Percentiles rank a stretch among this genome's conserved stretches.
Conservation (phyloP, 1,284 basidiomycete genomes). For the Cutaneotrichosporon mucoides region DNA sequence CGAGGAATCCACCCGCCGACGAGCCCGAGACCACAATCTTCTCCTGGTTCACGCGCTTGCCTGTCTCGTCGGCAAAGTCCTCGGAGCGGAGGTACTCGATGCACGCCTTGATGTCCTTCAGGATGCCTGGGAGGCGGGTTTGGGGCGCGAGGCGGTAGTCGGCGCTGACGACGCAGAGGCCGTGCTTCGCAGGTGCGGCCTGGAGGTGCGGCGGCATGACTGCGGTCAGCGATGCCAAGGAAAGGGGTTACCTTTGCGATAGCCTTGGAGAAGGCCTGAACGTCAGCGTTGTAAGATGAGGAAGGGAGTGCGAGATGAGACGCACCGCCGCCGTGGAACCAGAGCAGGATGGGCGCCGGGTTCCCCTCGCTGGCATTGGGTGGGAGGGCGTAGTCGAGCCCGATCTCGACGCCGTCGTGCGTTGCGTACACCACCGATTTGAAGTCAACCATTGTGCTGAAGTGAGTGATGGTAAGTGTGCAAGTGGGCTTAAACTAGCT, state of each 20-base stretch:
- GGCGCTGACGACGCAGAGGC: constrained; percentile 13
- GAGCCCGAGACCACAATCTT: constrained; percentile 15
- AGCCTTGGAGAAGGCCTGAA: neutral
- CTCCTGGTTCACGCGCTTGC: constrained; percentile 6
- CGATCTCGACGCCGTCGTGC: neutral
- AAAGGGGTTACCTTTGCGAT: neutral
- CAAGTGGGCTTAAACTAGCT: too few relatives aligned
- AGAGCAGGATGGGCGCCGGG: constrained; percentile 6
- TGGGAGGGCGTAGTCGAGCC: constrained; percentile 1
- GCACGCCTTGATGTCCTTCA: constrained; percentile 9
- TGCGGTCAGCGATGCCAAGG: too few relatives aligned
- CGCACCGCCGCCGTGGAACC: constrained; percentile 11
- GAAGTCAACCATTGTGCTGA: neutral
- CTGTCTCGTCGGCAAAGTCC: constrained; percentile 4
- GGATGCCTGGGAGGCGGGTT: constrained; percentile 15
- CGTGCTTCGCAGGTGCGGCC: constrained; percentile 8
- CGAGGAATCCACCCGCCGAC: constrained; percentile 17
- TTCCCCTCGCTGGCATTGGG: neutral
- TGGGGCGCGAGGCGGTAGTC: constrained; percentile 18
- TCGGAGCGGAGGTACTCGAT: constrained; percentile 10
- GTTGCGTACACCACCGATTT: neutral
- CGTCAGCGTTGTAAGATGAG: too few relatives aligned
- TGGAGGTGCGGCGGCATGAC: neutral
- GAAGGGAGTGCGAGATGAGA: too few relatives aligned
- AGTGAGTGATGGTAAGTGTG: too few relatives aligned